Percentiles rank a stretch among this genome's conserved stretches.
These are phyloP conservation scores for Penicillium steckii DNA, from an alignment of 495 filamentous ascomycete genomes.

Conservation along the genomic window DNA sequence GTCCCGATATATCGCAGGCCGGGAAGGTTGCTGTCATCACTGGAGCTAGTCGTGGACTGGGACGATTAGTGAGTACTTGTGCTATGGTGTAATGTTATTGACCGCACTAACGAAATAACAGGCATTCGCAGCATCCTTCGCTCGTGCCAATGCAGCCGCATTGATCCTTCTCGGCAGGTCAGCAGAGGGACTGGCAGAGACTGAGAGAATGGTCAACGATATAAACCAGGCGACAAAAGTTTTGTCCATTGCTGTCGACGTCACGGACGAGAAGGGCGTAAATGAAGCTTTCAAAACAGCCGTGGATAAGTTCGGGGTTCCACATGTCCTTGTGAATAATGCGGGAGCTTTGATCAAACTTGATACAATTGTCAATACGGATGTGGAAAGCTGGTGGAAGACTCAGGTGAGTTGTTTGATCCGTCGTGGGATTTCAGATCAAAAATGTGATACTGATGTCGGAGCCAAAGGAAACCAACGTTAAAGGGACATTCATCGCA, in stretches of 20 bases:
- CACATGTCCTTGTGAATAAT: conserved; percentile 47
- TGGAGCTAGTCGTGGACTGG: conserved; percentile 38
- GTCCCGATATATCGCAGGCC: conserved; percentile 27
- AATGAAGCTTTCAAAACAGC: conserved; percentile 33
- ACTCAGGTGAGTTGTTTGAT: conserved; percentile 6
- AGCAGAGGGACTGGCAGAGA: conserved; percentile 11
- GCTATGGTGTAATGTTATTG: neutral
- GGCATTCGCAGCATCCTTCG: conserved; percentile 14
- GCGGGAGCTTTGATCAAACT: conserved; percentile 27
- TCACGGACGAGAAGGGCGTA: conserved; percentile 30
- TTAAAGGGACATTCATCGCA: conserved; percentile 42
- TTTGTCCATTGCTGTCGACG: conserved; percentile 23
- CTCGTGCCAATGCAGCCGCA: conserved; percentile 13
- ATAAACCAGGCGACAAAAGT: conserved; percentile 27
- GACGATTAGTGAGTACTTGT: conserved; percentile 2
- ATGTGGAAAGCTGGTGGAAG: conserved; percentile 36
- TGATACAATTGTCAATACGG: conserved; percentile 16
- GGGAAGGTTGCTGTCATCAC: conserved; percentile 41
- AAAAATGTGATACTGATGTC: neutral
- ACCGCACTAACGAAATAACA: neutral
- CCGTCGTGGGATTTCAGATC: neutral
- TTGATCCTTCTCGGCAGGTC: conserved; percentile 29
- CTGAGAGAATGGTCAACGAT: conserved; percentile 16
- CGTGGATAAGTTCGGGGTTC: conserved; percentile 32
- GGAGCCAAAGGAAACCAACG: conserved; percentile 36